Conservation (phyloP, 2,329 filamentous ascomycete species). For the Aspergillus sp. region DNA sequence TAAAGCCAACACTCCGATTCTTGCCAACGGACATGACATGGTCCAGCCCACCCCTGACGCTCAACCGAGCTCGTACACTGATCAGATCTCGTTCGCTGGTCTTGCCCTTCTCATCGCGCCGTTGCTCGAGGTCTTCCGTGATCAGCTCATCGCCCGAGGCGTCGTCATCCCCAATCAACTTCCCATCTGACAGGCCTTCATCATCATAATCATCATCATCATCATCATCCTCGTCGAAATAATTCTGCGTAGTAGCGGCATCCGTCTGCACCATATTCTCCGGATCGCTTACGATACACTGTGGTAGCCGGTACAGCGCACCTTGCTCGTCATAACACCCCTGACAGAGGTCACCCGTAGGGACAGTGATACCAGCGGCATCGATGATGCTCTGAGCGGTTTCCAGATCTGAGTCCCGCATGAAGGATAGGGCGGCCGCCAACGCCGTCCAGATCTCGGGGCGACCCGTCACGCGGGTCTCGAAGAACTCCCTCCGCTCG, state of each 20-base stretch:
- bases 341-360: conserved; percentile 62
- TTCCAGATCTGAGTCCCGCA: conserved; percentile 55
- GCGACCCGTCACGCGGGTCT: conserved; percentile 72
- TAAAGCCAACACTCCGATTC: conserved; percentile 54
- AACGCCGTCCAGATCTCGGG: conserved; percentile 74
- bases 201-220: conserved; percentile 2
- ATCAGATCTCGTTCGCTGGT: conserved; percentile 49
- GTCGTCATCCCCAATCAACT: conserved; percentile 25
- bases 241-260: conserved; percentile 16
- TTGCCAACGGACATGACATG: conserved; percentile 51
- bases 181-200: conserved; percentile 18
- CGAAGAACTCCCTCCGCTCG: conserved; percentile 79
- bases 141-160: conserved; percentile 34
- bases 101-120: conserved; percentile 54
- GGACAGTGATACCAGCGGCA: conserved; percentile 67
- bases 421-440: conserved; percentile 55
- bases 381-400: conserved; percentile 75
- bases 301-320: conserved; percentile 60
- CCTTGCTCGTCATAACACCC: conserved; percentile 65
- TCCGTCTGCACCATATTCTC: conserved; percentile 41
- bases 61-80: conserved; percentile 55
- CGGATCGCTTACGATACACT: conserved; percentile 62
- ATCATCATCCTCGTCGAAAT: conserved; percentile 13
- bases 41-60: conserved; percentile 57
- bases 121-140: conserved; percentile 31